A percentile compares a stretch with the other conserved stretches of the same genome.
These are phyloP conservation scores for Psidium friedrichsthalianum DNA, from an alignment of 345 rosid genomes.

Conservation along the genomic window DNA sequence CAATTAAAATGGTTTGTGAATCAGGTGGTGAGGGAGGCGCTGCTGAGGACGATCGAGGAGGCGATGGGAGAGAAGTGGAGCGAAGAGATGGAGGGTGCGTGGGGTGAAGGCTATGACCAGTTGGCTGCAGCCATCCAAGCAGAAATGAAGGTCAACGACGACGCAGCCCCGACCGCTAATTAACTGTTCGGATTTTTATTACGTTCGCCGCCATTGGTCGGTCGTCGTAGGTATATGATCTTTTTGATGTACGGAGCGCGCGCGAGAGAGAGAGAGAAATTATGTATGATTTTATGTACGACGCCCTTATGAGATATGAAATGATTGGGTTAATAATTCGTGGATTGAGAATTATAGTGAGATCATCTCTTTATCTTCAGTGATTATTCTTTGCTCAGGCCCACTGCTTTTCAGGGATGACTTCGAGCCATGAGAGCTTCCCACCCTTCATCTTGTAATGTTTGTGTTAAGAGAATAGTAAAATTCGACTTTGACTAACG, in stretches of 20 bases:
- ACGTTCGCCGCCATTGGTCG: background rate
- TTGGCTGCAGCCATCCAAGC: conserved; percentile 48
- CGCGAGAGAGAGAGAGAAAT: conserved; percentile 2
- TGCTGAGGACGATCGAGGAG: conserved; percentile 35
- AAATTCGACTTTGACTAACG: no score
- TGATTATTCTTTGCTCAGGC: background rate
- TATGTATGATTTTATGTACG: background rate
- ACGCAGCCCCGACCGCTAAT: background rate
- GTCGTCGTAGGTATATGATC: background rate
- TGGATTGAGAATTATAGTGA: background rate
- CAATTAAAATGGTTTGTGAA: background rate
- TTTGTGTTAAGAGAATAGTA: no score
- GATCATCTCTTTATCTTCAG: background rate
- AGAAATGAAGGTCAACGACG: conserved; percentile 28
- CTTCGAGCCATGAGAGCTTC: no score
- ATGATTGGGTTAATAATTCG: background rate
- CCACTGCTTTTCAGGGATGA: background rate
- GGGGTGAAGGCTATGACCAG: conserved; percentile 30
- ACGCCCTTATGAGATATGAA: background rate
- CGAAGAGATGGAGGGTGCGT: conserved; percentile 19
- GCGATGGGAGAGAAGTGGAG: conserved; percentile 48
- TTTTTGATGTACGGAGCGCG: conserved; percentile 1
- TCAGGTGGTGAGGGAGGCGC: conserved; percentile 53
- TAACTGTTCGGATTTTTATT: background rate
- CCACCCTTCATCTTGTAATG: no score